These are phyloP conservation scores for Lepidium africanum DNA, from an alignment of 345 rosid species.

Conservation along the genomic window DNA sequence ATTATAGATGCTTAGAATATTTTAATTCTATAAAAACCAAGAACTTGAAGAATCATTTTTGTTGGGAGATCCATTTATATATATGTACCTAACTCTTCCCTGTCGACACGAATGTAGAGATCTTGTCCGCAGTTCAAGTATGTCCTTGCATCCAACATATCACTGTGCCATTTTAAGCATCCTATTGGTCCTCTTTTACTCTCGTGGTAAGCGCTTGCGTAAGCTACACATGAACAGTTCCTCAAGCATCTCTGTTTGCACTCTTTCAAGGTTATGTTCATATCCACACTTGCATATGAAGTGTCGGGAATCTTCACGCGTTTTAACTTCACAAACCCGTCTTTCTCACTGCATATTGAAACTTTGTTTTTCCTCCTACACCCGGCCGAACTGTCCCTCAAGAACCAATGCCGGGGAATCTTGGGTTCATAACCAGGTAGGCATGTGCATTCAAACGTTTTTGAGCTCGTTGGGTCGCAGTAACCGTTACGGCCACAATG, in stretches of 20 bases:
- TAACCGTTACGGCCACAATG: slow-evolving; percentile 49
- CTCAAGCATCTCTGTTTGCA: slow-evolving; percentile 37
- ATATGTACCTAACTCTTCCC: slow-evolving; percentile 39
- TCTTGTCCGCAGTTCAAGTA: slow-evolving; percentile 38
- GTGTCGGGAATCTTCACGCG: slow-evolving; percentile 47
- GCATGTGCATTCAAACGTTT: slow-evolving; percentile 42
- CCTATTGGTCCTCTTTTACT: slow-evolving; percentile 27
- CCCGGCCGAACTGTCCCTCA: slow-evolving; percentile 45
- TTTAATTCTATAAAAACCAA: too few relatives aligned
- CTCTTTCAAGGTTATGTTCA: slow-evolving; percentile 30
- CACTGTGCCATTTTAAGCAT: slow-evolving; percentile 47
- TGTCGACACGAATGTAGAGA: slow-evolving; percentile 38
- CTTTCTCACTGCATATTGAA: slow-evolving; percentile 27
- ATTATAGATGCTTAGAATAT: background rate
- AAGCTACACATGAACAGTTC: slow-evolving; percentile 54
- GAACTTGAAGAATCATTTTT: background rate
- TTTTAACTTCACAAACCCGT: slow-evolving; percentile 45
- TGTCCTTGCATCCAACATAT: slow-evolving; percentile 36
- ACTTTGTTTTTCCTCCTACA: slow-evolving; percentile 33
- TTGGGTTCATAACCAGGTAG: slow-evolving; percentile 63
- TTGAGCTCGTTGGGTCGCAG: slow-evolving; percentile 29
- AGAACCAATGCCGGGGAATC: slow-evolving; percentile 34
- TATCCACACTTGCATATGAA: slow-evolving; percentile 20
- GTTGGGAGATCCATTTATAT: background rate
- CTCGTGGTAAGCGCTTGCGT: slow-evolving; percentile 35